phyloP scores from a whole-genome alignment of 1,284 basidiomycete genomes.

The Rhodotorula sp. region DNA sequence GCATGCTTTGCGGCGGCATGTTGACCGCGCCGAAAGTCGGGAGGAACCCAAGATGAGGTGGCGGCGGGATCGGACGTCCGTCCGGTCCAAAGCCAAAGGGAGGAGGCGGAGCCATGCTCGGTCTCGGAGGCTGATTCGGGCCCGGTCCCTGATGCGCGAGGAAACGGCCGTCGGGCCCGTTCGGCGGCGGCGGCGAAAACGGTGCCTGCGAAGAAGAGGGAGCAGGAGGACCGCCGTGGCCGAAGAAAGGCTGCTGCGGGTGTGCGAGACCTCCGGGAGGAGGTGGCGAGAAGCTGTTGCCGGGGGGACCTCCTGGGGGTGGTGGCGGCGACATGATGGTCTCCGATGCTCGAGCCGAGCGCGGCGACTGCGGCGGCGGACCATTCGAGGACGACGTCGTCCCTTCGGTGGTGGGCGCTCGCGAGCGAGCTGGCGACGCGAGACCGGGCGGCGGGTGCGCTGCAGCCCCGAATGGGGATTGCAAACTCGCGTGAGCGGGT shows the following conservation, averaged over 20 bases:
- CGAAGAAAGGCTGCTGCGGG: slow-evolving; percentile 14
- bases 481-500: neutral
- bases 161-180: neutral
- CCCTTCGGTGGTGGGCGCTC: neutral
- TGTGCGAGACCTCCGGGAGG: neutral
- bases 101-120: slow-evolving; percentile 11
- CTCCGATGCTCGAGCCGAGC: neutral
- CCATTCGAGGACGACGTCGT: neutral
- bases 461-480: neutral
- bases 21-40: neutral
- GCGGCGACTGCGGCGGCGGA: slow-evolving; percentile 3
- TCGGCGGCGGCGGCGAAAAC: neutral
- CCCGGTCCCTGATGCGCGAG: neutral
- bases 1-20: neutral
- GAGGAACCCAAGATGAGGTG: slow-evolving; percentile 1
- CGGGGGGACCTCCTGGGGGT: neutral
- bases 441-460: slow-evolving; percentile 4
- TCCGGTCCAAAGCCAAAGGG: slow-evolving; percentile 11
- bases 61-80: slow-evolving; percentile 12
- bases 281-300: slow-evolving; percentile 1
- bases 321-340: neutral
- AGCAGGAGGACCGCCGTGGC: neutral
- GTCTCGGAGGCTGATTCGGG: neutral
- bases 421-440: neutral
- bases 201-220: slow-evolving; percentile 3